These are phyloP conservation scores for Coix lacrymajobi DNA, from an alignment of 176 grass and related monocot genomes.

Conservation along the genomic window DNA sequence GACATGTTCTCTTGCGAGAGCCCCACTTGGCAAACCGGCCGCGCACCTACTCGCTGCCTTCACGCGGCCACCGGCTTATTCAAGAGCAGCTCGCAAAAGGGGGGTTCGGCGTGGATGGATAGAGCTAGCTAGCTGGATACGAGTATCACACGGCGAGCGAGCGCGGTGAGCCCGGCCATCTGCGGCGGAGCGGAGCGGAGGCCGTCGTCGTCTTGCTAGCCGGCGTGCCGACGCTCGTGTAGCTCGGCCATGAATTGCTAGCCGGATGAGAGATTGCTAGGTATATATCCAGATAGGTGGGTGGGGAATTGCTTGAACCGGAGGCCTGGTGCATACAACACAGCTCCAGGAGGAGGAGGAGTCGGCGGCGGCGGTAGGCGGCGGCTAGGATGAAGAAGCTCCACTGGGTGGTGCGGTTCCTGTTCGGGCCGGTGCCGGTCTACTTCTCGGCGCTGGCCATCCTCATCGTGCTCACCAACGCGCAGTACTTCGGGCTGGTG, in stretches of 20 bases:
- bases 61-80: constrained; percentile 25
- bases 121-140: neutral
- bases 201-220: neutral
- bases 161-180: neutral
- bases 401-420: constrained; percentile 17
- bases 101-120: neutral
- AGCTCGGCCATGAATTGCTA: neutral
- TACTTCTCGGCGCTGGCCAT: constrained; percentile 62
- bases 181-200: neutral
- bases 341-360: no score
- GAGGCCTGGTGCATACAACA: neutral
- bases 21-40: constrained; percentile 28
- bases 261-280: neutral
- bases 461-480: constrained; percentile 59
- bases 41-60: constrained; percentile 19
- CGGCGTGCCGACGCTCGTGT: neutral
- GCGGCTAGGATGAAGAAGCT: constrained; percentile 32
- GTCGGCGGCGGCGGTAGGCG: neutral
- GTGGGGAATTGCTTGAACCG: neutral
- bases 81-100: constrained; percentile 5
- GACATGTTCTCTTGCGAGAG: constrained; percentile 16
- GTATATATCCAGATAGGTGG: neutral
- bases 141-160: neutral
- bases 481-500: constrained; percentile 54
- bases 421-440: constrained; percentile 54